Conservation (phyloP, 331 rosid species). For the Stylosanthes scabra region DNA sequence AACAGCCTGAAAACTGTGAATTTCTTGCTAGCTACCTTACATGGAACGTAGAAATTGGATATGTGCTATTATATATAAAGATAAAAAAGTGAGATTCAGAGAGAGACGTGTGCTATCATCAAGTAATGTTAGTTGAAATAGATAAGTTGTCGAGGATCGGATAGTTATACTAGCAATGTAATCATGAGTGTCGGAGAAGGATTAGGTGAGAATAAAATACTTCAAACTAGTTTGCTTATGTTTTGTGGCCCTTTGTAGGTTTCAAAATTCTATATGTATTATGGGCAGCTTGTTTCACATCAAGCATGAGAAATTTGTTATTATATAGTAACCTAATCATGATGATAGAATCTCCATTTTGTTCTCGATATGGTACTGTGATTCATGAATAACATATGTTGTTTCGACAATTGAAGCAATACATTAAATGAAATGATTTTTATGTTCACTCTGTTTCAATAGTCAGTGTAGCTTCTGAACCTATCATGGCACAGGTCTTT, state of each 20-base stretch:
- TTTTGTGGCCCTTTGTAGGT: too few species aligned
- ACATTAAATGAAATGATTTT: constrained; percentile 13
- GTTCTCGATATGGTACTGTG: constrained; percentile 16
- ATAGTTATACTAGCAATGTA: not conserved
- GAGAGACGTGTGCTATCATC: not conserved
- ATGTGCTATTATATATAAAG: not conserved
- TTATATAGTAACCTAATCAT: constrained; percentile 3
- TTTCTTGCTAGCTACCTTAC: not conserved
- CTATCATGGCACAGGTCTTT: constrained; percentile 65
- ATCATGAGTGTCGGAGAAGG: too few species aligned
- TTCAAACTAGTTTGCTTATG: too few species aligned
- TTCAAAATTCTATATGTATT: not conserved
- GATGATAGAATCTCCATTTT: constrained; percentile 29
- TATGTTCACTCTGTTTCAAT: constrained; percentile 22
- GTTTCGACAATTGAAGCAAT: constrained; percentile 9
- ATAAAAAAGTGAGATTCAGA: not conserved
- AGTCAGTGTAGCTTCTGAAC: constrained; percentile 26
- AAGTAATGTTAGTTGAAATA: not conserved
- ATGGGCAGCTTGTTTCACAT: constrained; percentile 9
- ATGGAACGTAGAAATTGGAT: not conserved
- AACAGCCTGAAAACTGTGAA: not conserved
- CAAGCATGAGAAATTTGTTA: constrained; percentile 20
- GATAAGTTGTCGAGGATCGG: not conserved
- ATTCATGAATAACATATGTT: constrained; percentile 28
- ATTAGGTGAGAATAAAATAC: too few species aligned